These are phyloP conservation scores for Apium graveolens DNA, from an alignment of 129 eudicot genomes.

Conservation along the genomic window DNA sequence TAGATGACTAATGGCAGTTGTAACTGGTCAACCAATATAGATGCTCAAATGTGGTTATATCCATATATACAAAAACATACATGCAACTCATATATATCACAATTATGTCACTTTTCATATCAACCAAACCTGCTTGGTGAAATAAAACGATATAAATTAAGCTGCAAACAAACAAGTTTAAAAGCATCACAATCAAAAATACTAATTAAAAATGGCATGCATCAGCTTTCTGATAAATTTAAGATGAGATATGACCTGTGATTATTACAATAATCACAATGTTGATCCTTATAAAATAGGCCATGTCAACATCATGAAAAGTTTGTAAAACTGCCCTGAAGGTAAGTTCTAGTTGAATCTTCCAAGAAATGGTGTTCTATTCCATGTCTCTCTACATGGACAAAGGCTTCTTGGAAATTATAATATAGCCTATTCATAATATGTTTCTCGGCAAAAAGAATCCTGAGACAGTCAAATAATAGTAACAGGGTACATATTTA, in stretches of 20 bases:
- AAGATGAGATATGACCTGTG: slow-evolving; percentile 2
- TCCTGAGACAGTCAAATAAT: background rate
- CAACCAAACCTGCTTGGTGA: background rate
- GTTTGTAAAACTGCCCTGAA: background rate
- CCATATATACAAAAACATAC: background rate
- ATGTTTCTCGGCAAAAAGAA: background rate
- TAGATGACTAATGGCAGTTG: background rate
- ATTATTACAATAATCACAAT: background rate
- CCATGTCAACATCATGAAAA: slow-evolving; percentile 7
- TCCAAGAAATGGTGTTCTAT: background rate
- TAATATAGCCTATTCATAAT: background rate
- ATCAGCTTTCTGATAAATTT: background rate
- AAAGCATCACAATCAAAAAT: background rate
- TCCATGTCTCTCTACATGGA: slow-evolving; percentile 7
- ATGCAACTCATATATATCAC: background rate
- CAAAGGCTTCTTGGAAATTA: background rate
- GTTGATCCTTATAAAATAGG: background rate
- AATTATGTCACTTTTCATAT: background rate
- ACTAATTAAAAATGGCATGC: background rate
- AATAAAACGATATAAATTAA: background rate
- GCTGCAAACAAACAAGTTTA: background rate
- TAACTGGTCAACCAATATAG: background rate
- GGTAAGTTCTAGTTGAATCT: background rate
- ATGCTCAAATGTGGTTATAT: background rate
- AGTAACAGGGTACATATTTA: background rate